Base-by-base conservation (phyloP, 257 asterid genomes). In the Handroanthus guayacan region DNA sequence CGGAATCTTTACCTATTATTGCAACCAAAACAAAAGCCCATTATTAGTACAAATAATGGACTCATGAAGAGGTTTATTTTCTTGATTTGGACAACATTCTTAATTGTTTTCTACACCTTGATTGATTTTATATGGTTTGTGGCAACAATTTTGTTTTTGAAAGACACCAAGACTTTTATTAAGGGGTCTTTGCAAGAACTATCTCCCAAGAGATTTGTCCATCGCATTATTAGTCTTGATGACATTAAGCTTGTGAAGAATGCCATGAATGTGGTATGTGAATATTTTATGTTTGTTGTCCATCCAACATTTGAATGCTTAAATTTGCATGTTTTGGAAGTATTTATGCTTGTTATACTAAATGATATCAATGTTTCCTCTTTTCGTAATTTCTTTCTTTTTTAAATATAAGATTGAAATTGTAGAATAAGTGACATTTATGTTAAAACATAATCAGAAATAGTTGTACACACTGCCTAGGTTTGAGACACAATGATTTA, bases 201-300 rank as follows among this genome's bases (percentile, higher is more conserved):
- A 3, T 37, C 55, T 3, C 82, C 69, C 16, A 85, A 64, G 67
- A 16, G 86, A 38, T 61, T 80, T 2, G 85, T 85, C 36, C 87
- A 84, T 14, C 44, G 79, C 5, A 76, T 79, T 16, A 47, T 82
- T 9, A 78, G 77, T 58, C 69, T 87, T 5, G 88, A 82, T 6
- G 90, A 87, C 11, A 82, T 87, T 10, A 87, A 87, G 76, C 71
- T 87, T 2, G 77, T 85, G 38, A 87, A 87, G 78, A 83, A 37
- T 9, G 87, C 88, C 25, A 75, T 86, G 72, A 78, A 84, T 41
- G 79, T 72, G 83, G 90, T 87, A 84, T 0, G 83, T 61, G 0
- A 6, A 38, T 1, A 9, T 18, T 20, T 0, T 57, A 2, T 17
- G 8, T 57, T 20, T 18, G 5, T 31, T 51, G 57, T 51, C n/a